Evolutionary conservation across 192 early-diverging fungal species (phyloP).

Genomic region (Geranomyces variabilis): DNA sequence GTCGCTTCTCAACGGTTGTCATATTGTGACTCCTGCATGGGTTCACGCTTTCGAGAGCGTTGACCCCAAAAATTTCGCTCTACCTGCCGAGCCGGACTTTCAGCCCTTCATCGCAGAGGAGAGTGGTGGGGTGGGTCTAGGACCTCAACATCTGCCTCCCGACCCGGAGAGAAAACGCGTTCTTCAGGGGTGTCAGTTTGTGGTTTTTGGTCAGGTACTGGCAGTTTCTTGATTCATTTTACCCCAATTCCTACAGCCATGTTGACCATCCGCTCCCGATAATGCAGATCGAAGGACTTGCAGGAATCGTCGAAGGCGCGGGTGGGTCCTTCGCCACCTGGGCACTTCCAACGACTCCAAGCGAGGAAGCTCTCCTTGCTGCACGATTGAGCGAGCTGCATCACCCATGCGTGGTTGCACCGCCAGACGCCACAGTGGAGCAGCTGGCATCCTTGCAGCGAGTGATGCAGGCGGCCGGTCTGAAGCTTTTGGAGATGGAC

Average conservation of each 20-base stretch:
- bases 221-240: background rate
- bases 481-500: constrained; percentile 2
- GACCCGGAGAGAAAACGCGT: background rate
- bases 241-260: background rate
- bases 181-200: background rate
- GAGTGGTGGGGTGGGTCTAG: background rate
- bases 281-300: background rate
- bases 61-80: constrained; percentile 8
- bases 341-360: background rate
- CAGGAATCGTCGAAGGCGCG: background rate
- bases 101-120: background rate
- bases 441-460: background rate
- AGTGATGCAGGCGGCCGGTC: background rate
- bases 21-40: constrained; percentile 24
- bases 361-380: background rate
- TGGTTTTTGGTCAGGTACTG: constrained; percentile 4
- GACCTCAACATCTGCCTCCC: background rate
- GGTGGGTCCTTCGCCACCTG: background rate
- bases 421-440: background rate
- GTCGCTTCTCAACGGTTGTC: constrained; percentile 4
- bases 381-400: background rate
- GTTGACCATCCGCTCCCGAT: background rate
- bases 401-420: background rate
- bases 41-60: constrained; percentile 8
- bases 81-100: constrained; percentile 10